Conservation (phyloP, 805 yeast species). For the Starmerella vaccinii region DNA sequence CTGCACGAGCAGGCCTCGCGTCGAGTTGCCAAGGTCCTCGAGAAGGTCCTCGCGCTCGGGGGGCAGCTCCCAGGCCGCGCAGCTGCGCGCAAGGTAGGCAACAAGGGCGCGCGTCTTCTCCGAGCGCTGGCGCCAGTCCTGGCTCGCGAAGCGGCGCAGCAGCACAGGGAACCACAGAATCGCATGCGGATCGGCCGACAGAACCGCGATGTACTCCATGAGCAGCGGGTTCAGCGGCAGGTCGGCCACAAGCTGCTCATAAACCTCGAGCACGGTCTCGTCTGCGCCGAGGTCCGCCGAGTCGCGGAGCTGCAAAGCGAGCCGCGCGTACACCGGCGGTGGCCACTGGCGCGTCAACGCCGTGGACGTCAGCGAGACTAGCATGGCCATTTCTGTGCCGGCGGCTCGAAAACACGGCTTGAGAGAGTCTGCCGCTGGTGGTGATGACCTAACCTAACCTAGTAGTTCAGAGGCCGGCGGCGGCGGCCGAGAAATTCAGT, state of each 20-base stretch:
- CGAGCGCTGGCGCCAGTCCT: slow-evolving; percentile 1
- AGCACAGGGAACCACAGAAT: slow-evolving; percentile 22
- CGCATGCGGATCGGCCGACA: slow-evolving; percentile 24
- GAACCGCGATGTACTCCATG: slow-evolving; percentile 26
- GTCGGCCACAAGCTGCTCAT: slow-evolving; percentile 8
- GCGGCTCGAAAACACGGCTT: slow-evolving; percentile 1
- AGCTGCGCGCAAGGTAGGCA: slow-evolving; percentile 21
- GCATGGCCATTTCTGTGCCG: slow-evolving; percentile 11
- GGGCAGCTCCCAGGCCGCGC: slow-evolving; percentile 9
- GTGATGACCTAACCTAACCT: neutral
- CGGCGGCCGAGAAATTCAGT: too few species aligned
- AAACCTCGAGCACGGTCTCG: slow-evolving; percentile 4
- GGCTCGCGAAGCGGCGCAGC: slow-evolving; percentile 9
- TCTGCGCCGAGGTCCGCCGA: slow-evolving; percentile 9
- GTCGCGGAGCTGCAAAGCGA: slow-evolving; percentile 29
- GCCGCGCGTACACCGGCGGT: slow-evolving; percentile 24
- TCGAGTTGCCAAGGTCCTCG: neutral
- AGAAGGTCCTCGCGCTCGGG: slow-evolving; percentile 2
- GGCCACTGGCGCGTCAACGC: slow-evolving; percentile 25
- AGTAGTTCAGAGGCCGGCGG: neutral
- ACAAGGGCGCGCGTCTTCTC: slow-evolving; percentile 8
- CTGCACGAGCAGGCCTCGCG: slow-evolving; percentile 11
- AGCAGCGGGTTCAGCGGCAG: slow-evolving; percentile 23
- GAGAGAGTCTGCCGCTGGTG: neutral
- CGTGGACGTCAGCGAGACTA: slow-evolving; percentile 21